Base-by-base conservation (phyloP, 768 basidiomycete genomes). In the Fomitopsis pulvina region DNA sequence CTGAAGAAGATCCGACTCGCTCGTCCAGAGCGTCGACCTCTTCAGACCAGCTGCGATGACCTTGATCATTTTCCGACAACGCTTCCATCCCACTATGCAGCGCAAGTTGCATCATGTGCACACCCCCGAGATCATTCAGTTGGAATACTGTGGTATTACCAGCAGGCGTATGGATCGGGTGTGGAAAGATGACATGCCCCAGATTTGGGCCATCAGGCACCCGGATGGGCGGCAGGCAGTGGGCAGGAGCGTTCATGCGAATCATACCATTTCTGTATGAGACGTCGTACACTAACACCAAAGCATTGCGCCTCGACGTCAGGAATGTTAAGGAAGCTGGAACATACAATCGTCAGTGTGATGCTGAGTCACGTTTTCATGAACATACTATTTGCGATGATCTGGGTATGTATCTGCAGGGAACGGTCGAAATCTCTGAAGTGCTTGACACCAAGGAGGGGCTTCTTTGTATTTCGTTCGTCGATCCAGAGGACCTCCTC, bases 401-500 rank as follows among this genome's bases (percentile, higher is more conserved):
- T 59, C 2, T 77, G 52, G 6, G 76, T 79, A 3, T 66, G 57
- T 0, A 69, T 61, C 40, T 67, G 64, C 16, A 90, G 71, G 3
- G 77, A 79, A 18, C 79, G 74, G 60, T 91, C 87, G 42, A 67
- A 73, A 30, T 73, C 68, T 18, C 87, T 72, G 42, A 72, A 67
- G 62, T 92, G 88, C 47, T 73, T 77, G 55, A 76, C 76, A 3
- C 75, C 77, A 8, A 91, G 55, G 3, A 90, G 59, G 5, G 87
- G 84, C 51, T 68, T 78, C 21, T 61, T 61, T n/a, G 74, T 65
- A 57, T 72, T 76, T 27, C 87, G 76, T 25, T 71, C 67, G 58
- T 92, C 88, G 25, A 90, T 61, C 87, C 88, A 91, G 12, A 83
- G 54, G 14, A 90, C 57, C 40, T 83, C 73, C 1, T 67, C 69